Percentiles rank a stretch among this genome's conserved stretches.
phyloP scores from a whole-genome alignment of 2,329 filamentous ascomycete species.

The Cladosporium colombiae region DNA sequence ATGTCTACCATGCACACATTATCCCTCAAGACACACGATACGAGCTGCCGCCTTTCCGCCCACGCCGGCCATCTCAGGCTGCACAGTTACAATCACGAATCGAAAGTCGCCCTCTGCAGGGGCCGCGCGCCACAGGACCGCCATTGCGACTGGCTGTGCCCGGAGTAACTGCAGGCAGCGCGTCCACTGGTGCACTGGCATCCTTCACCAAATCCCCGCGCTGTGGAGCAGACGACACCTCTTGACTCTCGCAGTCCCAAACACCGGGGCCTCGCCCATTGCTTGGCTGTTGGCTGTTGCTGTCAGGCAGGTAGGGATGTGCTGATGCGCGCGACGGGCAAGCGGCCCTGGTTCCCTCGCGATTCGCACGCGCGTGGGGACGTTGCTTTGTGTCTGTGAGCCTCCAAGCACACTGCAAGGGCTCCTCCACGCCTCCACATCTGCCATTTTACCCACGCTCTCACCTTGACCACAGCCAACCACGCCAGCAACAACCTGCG shows the following conservation, averaged over 20 bases:
- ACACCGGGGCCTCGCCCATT: conserved; percentile 1
- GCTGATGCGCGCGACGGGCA: not conserved
- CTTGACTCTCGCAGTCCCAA: not conserved
- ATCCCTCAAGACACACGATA: not conserved
- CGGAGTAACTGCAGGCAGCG: conserved; percentile 9
- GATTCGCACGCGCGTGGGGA: conserved; percentile 1
- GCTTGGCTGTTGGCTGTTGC: conserved; percentile 15
- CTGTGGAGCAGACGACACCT: not conserved
- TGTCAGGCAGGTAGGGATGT: not conserved
- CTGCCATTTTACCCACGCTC: conserved; percentile 11
- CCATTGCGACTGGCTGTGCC: conserved; percentile 4
- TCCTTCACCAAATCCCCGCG: not conserved
- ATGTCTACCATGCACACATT: not conserved
- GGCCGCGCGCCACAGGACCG: conserved; percentile 6
- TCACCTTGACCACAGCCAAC: not conserved
- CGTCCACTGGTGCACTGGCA: not conserved
- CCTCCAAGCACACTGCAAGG: too few relatives aligned
- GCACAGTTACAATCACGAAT: not conserved
- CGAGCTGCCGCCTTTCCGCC: conserved; percentile 4
- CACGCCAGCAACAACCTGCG: not conserved
- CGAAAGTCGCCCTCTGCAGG: conserved; percentile 2
- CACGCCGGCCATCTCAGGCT: not conserved
- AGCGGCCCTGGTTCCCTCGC: not conserved
- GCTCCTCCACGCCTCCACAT: conserved; percentile 10
- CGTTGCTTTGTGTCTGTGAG: conserved; percentile 1